These are phyloP conservation scores for Scheffersomyces insectosa DNA, from an alignment of 1,139 yeast genomes.

Conservation along the genomic window DNA sequence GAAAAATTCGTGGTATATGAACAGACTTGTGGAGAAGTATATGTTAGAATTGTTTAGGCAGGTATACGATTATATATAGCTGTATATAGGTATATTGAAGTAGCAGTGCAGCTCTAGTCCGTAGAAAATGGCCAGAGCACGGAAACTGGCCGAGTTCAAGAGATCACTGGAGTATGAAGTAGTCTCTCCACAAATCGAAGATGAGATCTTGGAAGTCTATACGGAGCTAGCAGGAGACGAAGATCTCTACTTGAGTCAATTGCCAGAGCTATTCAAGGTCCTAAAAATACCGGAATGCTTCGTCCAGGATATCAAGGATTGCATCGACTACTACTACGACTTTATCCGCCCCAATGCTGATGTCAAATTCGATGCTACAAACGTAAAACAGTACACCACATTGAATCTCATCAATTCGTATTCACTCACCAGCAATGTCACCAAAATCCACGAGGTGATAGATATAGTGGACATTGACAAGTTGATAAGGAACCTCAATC, in stretches of 20 bases:
- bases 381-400: slow-evolving; percentile 25
- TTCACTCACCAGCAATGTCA: slow-evolving; percentile 27
- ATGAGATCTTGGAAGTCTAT: slow-evolving; percentile 35
- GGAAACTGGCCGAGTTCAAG: slow-evolving; percentile 1
- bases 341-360: slow-evolving; percentile 14
- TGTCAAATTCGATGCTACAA: slow-evolving; percentile 9
- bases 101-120: no score
- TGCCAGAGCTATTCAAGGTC: slow-evolving; percentile 24
- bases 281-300: slow-evolving; percentile 36
- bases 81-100: no score
- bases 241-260: slow-evolving; percentile 31
- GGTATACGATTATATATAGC: no score
- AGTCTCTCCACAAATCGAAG: slow-evolving; percentile 25
- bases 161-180: slow-evolving; percentile 15
- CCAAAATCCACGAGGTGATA: slow-evolving; percentile 23
- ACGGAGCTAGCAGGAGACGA: slow-evolving; percentile 22
- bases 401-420: slow-evolving; percentile 29
- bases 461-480: slow-evolving; percentile 48
- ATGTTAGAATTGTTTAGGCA: no score
- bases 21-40: no score
- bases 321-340: slow-evolving; percentile 39
- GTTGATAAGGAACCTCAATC: slow-evolving; percentile 26
- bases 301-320: slow-evolving; percentile 30
- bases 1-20: no score
- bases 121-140: neutral